Base-by-base conservation (phyloP, 2,329 filamentous ascomycete genomes). In the Ceratocystis lukuohia region DNA sequence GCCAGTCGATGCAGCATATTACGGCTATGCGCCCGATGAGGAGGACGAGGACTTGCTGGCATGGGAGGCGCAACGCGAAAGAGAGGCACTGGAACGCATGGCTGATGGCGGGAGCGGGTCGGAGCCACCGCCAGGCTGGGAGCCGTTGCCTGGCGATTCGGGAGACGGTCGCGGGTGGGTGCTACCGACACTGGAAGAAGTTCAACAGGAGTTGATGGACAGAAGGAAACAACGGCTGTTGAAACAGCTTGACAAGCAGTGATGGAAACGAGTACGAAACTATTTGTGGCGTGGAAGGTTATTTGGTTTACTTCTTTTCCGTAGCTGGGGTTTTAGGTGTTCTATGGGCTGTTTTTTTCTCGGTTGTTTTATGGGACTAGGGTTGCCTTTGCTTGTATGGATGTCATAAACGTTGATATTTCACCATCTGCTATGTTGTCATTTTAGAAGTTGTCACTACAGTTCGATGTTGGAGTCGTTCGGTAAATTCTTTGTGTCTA, bases 141-240 rank as follows among this genome's bases (percentile, higher is more conserved):
- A 94, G 71, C 82, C 90, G 46, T 77, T 99, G 71, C 94, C 94
- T 0, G 94, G 93, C 0, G 91, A 96, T 76, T 79, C 80, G 2
- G 92, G 91, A 1, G 91, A 96, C 74, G 93, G 93, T 0, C 79
- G 86, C 46, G 82, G 80, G 61, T 96, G 93, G 93, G 84, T 84
- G 69, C 75, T 97, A 72, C 94, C 94, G 7, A 92, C 88, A 4
- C 77, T 91, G 66, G 91, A 96, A 22, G 90, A 97, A 74, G 93
- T 97, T n/a, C 91, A 96, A 76, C 85, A 92, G 73, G 94, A 97
- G 76, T 78, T 99, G 71, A 82, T 99, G 65, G 91, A 96, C 70
- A 82, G 93, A 76, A 84, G 92, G 76, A 85, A 90, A 74, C 83
- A 87, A 76, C 90, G 87, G 74, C 77, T 99, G 69, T 77, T 99